phyloP scores from a whole-genome alignment of 331 rosid species.

The Rhamnella rubrinervis region DNA sequence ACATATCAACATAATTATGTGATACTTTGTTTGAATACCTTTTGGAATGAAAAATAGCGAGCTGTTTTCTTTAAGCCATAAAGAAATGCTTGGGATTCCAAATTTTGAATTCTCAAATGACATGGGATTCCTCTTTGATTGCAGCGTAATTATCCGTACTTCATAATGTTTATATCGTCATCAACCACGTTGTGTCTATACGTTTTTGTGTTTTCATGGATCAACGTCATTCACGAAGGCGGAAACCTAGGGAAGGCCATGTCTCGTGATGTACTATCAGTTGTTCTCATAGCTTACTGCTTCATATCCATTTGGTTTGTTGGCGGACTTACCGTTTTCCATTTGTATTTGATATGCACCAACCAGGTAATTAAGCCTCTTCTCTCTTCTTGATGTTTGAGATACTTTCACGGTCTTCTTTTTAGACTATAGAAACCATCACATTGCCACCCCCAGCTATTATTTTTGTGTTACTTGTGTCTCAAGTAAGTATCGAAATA shows the following conservation, averaged over 20 bases:
- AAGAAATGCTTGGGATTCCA: not conserved
- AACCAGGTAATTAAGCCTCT: constrained; percentile 60
- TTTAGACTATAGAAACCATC: not conserved
- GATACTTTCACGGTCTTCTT: not conserved
- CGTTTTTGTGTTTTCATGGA: constrained; percentile 76
- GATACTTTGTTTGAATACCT: too few species aligned
- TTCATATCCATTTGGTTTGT: constrained; percentile 86
- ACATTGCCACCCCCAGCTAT: too few species aligned
- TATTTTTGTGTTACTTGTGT: too few species aligned
- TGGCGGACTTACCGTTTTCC: constrained; percentile 89
- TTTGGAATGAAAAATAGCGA: not conserved
- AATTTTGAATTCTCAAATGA: not conserved
- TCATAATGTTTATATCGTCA: constrained; percentile 68
- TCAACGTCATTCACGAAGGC: constrained; percentile 51
- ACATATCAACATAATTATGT: too few species aligned
- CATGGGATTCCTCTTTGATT: not conserved
- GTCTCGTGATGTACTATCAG: constrained; percentile 55
- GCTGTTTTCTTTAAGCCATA: not conserved
- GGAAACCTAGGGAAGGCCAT: constrained; percentile 43
- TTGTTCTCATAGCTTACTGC: constrained; percentile 78
- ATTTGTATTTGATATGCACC: constrained; percentile 75
- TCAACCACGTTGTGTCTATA: constrained; percentile 75
- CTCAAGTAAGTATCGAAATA: too few species aligned
- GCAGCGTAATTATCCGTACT: constrained; percentile 92
- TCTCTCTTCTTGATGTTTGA: too few species aligned